phyloP scores from a whole-genome alignment of 2,329 filamentous ascomycete species.

The Rhynchosporium agropyri region DNA sequence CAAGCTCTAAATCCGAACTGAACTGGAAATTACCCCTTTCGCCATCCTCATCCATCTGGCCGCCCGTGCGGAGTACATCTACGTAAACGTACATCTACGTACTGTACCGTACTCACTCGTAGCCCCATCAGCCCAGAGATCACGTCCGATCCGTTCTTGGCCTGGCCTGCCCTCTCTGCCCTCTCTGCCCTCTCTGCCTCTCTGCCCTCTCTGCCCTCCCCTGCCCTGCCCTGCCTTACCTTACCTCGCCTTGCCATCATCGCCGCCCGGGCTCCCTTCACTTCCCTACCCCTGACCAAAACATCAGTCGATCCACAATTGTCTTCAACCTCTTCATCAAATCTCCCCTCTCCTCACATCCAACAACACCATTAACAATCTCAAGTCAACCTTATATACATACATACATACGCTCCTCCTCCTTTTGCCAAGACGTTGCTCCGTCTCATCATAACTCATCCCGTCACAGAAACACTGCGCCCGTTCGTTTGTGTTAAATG shows the following conservation, averaged over 20 bases:
- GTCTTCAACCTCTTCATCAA: conserved; percentile 1
- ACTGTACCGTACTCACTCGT: too few relatives aligned
- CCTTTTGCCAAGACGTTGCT: not conserved
- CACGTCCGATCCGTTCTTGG: too few relatives aligned
- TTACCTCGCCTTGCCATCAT: not conserved
- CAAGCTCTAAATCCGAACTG: not conserved
- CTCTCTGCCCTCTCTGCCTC: too few relatives aligned
- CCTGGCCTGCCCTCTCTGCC: not conserved
- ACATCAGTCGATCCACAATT: conserved; percentile 11
- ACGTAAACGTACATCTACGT: too few relatives aligned
- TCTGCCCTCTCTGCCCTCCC: not conserved
- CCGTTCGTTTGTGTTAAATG: not conserved
- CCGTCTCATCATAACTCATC: not conserved
- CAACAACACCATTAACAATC: not conserved
- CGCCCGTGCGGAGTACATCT: not conserved
- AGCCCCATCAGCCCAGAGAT: too few relatives aligned
- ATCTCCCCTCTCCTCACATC: not conserved
- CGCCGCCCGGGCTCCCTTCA: not conserved
- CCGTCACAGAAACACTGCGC: not conserved
- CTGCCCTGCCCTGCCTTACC: too few relatives aligned
- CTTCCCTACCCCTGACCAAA: not conserved
- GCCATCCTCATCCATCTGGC: not conserved
- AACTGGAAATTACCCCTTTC: not conserved
- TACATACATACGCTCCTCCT: not conserved
- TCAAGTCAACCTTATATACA: conserved; percentile 11